Base-by-base conservation (phyloP, 1,284 basidiomycete species). In the Fistulinella cinereoalba region DNA sequence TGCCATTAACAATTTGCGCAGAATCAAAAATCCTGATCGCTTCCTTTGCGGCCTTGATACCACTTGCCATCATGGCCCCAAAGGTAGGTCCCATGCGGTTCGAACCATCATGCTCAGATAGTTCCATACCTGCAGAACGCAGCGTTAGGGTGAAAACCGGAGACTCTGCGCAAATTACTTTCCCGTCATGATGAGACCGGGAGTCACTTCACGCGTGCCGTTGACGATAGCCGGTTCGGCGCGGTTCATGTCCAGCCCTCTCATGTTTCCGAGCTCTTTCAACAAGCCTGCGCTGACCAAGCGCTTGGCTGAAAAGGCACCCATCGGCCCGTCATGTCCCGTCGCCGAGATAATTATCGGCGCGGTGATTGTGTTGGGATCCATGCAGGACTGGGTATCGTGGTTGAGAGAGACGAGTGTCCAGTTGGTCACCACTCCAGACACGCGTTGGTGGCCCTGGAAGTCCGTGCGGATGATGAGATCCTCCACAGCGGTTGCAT, bases 341-440 rank as follows among this genome's bases (percentile, higher is more conserved):
- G 83, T 85, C 16, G 81, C 81, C 33, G 77, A 79, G 41, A 86
- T 70, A 54, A 89, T 71, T n/a, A 92, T 72, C 1, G 88, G 88
- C 1, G 85, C 84, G 24, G 85, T 89, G 66, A 91, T 85, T 29
- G 86, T 88, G 68, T 87, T 85, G 25, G 88, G 88, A 66, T 92
- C 89, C 88, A 92, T 92, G 76, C 88, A 92, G 23, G 78, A 83
- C 67, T 91, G 85, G 49, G 83, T 85, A 60, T 86, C 85, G 64
- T 91, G 87, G 68, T 89, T 88, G 49, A 91, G 77, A 13, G 85
- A 79, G 46, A 91, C 88, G 43, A 90, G 77, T 22, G 86, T 90
- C 85, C 85, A 92, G 75, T 92, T 92, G 45, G 85, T 87, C 6
- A 92, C 88, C 23, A 92, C 87, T 31, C 88, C 90, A n/a, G 85